Evolutionary conservation across 495 filamentous ascomycete species (phyloP).

Genomic region (Penicillium diatomitis): DNA sequence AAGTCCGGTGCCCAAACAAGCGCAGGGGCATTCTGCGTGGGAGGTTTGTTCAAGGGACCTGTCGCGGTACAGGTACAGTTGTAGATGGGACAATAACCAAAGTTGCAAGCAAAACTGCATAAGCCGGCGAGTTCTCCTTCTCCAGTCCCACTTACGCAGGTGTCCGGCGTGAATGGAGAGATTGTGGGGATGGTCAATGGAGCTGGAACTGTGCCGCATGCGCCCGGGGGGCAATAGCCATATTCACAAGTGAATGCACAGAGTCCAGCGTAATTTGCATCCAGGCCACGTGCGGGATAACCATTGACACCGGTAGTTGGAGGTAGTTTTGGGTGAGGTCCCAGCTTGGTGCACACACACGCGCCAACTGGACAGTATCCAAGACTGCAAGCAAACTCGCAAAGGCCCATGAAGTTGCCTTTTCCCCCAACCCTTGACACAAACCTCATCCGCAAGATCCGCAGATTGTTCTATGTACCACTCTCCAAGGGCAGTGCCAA

Average conservation of each 20-base stretch:
- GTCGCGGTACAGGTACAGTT: slow-evolving; percentile 5
- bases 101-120: slow-evolving; percentile 7
- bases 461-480: not conserved
- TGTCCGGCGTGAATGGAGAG: not conserved
- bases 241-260: not conserved
- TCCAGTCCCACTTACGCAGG: not conserved
- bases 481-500: not conserved
- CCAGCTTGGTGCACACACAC: not conserved
- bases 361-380: slow-evolving; percentile 12
- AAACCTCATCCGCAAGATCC: not conserved
- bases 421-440: not conserved
- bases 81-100: slow-evolving; percentile 10
- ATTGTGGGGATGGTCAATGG: not conserved
- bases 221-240: not conserved
- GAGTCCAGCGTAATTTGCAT: not conserved
- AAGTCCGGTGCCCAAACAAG: not conserved
- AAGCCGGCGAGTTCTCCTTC: slow-evolving; percentile 5
- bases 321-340: not conserved
- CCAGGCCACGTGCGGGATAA: not conserved
- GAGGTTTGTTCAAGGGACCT: slow-evolving; percentile 1
- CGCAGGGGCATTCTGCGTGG: not conserved
- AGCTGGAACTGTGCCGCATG: not conserved
- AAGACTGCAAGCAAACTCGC: slow-evolving; percentile 7
- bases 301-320: not conserved
- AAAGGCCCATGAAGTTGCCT: slow-evolving; percentile 13